phyloP scores from a whole-genome alignment of 2,329 filamentous ascomycete genomes.

The Phyllosticta citribraziliensis region DNA sequence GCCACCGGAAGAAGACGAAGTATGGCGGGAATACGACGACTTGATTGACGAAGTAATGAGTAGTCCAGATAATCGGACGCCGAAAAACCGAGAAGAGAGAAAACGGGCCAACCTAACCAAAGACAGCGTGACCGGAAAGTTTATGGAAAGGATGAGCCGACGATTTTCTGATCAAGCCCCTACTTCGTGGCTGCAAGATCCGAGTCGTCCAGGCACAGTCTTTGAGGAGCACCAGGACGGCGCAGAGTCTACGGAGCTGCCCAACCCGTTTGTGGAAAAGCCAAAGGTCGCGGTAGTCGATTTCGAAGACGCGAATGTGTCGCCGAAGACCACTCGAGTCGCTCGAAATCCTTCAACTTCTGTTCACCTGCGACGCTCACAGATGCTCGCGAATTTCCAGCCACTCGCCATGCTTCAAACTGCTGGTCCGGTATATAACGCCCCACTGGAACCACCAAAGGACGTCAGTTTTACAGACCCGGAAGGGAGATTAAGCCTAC shows the following conservation, averaged over 20 bases:
- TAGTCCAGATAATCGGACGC: not conserved
- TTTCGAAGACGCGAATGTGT: not conserved
- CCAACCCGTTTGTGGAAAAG: not conserved
- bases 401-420: constrained; percentile 21
- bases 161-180: not conserved
- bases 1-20: constrained; percentile 67
- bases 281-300: not conserved
- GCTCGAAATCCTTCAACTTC: constrained; percentile 14
- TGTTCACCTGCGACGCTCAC: constrained; percentile 39
- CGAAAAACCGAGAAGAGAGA: not conserved
- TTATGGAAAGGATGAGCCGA: not conserved
- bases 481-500: constrained; percentile 7
- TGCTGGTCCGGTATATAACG: constrained; percentile 12
- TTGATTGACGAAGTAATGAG: constrained; percentile 60
- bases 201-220: not conserved
- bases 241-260: not conserved
- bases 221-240: not conserved
- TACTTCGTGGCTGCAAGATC: not conserved
- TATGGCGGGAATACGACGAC: constrained; percentile 93
- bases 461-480: not conserved
- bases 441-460: not conserved
- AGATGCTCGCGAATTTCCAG: constrained; percentile 39
- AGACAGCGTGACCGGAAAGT: not conserved
- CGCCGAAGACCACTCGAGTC: not conserved
- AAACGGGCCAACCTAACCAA: not conserved